Percentiles rank a stretch among this genome's conserved stretches.
Evolutionary conservation across 768 basidiomycete genomes (phyloP).

Genomic region (Boletus subcaerulescens): DNA sequence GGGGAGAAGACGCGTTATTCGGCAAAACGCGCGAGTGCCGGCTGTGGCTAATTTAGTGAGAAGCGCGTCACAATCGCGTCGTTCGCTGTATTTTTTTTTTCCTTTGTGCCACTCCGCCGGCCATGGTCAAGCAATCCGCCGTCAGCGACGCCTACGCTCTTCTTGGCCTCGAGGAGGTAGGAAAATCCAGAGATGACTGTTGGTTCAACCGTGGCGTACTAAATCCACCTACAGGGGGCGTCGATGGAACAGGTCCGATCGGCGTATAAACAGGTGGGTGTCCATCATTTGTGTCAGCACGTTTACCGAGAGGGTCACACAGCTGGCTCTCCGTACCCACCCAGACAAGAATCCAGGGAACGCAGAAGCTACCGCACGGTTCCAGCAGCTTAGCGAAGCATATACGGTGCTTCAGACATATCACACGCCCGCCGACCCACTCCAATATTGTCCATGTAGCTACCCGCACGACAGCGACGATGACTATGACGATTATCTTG

Average conservation of each 20-base stretch:
- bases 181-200: background rate
- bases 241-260: conserved; percentile 63
- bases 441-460: conserved; percentile 13
- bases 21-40: background rate
- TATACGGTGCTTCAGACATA: conserved; percentile 61
- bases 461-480: conserved; percentile 37
- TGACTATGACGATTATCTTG: conserved; percentile 33
- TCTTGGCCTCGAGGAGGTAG: conserved; percentile 57
- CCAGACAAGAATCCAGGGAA: conserved; percentile 76
- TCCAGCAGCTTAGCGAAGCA: conserved; percentile 67
- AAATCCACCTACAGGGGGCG: conserved; percentile 42
- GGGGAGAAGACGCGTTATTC: conserved; percentile 1
- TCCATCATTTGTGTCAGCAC: background rate
- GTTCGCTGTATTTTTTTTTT: conserved; percentile 2
- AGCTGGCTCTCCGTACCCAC: conserved; percentile 67
- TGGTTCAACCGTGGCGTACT: background rate
- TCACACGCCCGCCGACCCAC: conserved; percentile 34
- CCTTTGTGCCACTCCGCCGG: conserved; percentile 6
- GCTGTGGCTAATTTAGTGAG: conserved; percentile 14
- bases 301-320: background rate
- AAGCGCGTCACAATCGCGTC: conserved; percentile 30
- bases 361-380: conserved; percentile 61
- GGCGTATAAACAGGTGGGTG: conserved; percentile 63
- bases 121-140: conserved; percentile 37
- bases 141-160: conserved; percentile 38